Percentiles rank a stretch among this genome's conserved stretches.
Conservation (phyloP, 129 eudicot genomes). For the Helichrysum umbraculigerum region DNA sequence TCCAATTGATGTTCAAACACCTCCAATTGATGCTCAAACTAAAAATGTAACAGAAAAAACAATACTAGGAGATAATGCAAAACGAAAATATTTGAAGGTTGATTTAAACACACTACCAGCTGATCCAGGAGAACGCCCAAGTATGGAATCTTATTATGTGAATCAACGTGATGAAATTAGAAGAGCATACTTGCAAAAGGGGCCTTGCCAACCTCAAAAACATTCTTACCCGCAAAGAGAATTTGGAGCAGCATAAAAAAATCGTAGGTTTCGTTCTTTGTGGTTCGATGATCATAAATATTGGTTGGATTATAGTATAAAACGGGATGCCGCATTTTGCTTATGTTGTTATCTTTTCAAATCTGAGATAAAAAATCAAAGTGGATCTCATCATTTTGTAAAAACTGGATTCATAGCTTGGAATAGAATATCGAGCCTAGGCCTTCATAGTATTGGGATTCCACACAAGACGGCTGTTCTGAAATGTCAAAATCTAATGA, state of each 20-base stretch:
- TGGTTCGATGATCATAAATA: neutral
- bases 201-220: constrained; percentile 1
- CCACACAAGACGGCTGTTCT: neutral
- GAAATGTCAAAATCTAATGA: constrained; percentile 10
- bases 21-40: too few species aligned
- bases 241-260: neutral
- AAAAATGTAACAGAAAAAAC: too few species aligned
- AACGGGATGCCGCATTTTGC: neutral
- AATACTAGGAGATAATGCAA: neutral
- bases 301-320: constrained; percentile 5
- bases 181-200: neutral
- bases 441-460: neutral
- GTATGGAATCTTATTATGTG: neutral
- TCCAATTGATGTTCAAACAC: too few species aligned
- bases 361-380: neutral
- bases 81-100: neutral
- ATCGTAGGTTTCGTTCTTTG: neutral
- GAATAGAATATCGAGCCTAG: neutral
- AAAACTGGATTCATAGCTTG: neutral
- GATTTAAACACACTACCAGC: neutral
- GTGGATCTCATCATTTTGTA: neutral
- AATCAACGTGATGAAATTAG: constrained; percentile 3
- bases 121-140: neutral
- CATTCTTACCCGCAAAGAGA: neutral
- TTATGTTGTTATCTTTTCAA: constrained; percentile 12